Conservation (phyloP, 306 rosid genomes). For the Hylodesmum podocarpum region DNA sequence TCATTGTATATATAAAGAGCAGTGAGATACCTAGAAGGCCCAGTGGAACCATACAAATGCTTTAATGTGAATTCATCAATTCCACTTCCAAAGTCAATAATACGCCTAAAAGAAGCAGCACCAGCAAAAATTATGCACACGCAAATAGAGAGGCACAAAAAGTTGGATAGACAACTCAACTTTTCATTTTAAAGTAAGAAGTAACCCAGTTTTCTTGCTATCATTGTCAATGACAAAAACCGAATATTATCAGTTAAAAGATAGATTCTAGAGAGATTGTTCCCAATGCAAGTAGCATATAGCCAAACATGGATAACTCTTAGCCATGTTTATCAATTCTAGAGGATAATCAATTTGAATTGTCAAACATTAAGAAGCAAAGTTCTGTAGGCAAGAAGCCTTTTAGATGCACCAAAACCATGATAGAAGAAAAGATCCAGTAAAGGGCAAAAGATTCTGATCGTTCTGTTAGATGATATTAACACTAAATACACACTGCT, state of each 20-base stretch:
- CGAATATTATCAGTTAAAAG: slow-evolving; percentile 11
- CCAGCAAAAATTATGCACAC: background rate
- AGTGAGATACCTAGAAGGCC: slow-evolving; percentile 81
- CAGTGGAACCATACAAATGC: slow-evolving; percentile 79
- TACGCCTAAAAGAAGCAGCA: slow-evolving; percentile 41
- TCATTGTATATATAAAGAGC: slow-evolving; percentile 1
- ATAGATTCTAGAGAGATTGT: background rate
- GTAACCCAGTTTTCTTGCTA: slow-evolving; percentile 13
- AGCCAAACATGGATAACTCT: slow-evolving; percentile 3
- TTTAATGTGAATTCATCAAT: slow-evolving; percentile 81
- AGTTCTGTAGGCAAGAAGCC: background rate
- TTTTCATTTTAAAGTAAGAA: slow-evolving; percentile 23
- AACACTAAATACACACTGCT: slow-evolving; percentile 18
- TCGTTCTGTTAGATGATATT: slow-evolving; percentile 18
- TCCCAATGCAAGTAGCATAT: slow-evolving; percentile 10
- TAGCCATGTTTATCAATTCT: background rate
- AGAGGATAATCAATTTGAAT: background rate
- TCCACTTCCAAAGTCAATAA: slow-evolving; percentile 95
- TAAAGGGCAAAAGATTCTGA: background rate
- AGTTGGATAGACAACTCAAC: slow-evolving; percentile 20
- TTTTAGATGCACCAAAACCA: slow-evolving; percentile 18
- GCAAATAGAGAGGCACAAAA: background rate
- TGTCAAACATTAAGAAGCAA: background rate
- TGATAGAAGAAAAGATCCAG: slow-evolving; percentile 3
- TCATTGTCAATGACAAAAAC: slow-evolving; percentile 27